Base-by-base conservation (phyloP, 331 rosid genomes). In the Saraca asoca region DNA sequence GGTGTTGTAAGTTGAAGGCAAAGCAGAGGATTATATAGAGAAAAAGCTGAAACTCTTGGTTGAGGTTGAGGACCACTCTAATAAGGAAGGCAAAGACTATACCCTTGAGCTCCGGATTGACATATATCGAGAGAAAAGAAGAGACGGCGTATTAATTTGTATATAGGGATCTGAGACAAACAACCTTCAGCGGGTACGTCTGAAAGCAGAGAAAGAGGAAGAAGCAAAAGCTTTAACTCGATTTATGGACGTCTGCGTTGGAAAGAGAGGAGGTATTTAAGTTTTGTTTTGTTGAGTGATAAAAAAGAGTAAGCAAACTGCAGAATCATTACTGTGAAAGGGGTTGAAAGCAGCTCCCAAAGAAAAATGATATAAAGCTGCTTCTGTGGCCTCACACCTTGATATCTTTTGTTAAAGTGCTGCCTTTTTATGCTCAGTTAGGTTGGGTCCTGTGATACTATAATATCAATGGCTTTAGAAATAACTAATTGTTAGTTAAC, bases 101-200 rank as follows among this genome's bases (percentile, higher is more conserved):
- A 8, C 5, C 7, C 41, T 5, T 2, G 8, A 6, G 43, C 8
- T 8, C 43, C 43, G 10, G 8, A 39, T 39, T 39, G 43, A 39
- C 43, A 38, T 2, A 38, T 38, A 2, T 52, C n/a, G 43, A 58
- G 71, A 60, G 37, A 50, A 43, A 46, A 2, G 52, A 49, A 64
- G 34, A 54, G 55, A 42, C 1, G 31, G 38, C 41, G 74, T 66
- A 24, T n/a, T n/a, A n/a, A n/a, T n/a, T n/a, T 48, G 78, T 62
- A 29, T 83, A 83, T 93, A 33, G 95, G 98, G 98, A 93, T 93
- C 95, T 72, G 98, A 82, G 87, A 85, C 69, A 68, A 70, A 48
- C 65, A 81, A 80, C 94, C 87, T 87, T 90, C 91, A 84, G 96
- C 84, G 31, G 80, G 73, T 75, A 68, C 53, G 31, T 81, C 85